Conservation (phyloP, 2,329 filamentous ascomycete genomes). For the Fusarium brevicatenulatum region DNA sequence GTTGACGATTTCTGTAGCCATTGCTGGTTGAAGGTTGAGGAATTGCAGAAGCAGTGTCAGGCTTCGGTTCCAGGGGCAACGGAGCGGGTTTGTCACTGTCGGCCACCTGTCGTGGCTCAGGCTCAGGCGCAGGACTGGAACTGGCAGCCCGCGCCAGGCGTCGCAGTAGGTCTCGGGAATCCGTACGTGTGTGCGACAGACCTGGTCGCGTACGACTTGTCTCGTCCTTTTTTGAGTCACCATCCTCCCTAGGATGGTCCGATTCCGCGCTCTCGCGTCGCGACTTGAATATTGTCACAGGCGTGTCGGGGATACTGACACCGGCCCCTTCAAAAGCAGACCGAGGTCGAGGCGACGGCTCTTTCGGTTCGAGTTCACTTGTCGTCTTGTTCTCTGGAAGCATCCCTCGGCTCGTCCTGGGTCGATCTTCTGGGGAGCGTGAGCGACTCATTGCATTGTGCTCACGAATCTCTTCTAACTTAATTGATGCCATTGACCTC, state of each 20-base stretch:
- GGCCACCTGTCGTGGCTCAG: slow-evolving; percentile 31
- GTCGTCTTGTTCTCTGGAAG: slow-evolving; percentile 15
- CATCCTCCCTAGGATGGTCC: background rate
- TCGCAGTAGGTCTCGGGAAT: slow-evolving; percentile 61
- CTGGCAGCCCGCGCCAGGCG: slow-evolving; percentile 60
- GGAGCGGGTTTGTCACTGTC: slow-evolving; percentile 24
- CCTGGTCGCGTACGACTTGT: slow-evolving; percentile 29
- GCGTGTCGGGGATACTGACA: slow-evolving; percentile 52
- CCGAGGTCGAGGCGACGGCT: slow-evolving; percentile 28
- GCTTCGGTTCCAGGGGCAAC: slow-evolving; percentile 22
- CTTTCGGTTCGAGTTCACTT: slow-evolving; percentile 28
- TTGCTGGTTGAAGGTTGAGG: slow-evolving; percentile 32
- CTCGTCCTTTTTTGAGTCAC: slow-evolving; percentile 20
- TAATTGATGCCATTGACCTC: slow-evolving; percentile 59
- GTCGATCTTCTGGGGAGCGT: slow-evolving; percentile 53
- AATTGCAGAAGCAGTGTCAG: slow-evolving; percentile 24
- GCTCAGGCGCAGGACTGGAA: slow-evolving; percentile 54
- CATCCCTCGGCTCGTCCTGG: slow-evolving; percentile 41
- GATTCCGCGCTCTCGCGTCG: slow-evolving; percentile 24
- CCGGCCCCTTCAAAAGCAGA: slow-evolving; percentile 46
- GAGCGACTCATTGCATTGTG: slow-evolving; percentile 58
- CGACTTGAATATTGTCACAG: slow-evolving; percentile 53
- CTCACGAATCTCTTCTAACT: slow-evolving; percentile 64
- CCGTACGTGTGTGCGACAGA: slow-evolving; percentile 44
- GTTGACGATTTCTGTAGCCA: slow-evolving; percentile 20